These are phyloP conservation scores for Zymoseptoria pseudotritici DNA, from an alignment of 2,329 filamentous ascomycete genomes.

Conservation along the genomic window DNA sequence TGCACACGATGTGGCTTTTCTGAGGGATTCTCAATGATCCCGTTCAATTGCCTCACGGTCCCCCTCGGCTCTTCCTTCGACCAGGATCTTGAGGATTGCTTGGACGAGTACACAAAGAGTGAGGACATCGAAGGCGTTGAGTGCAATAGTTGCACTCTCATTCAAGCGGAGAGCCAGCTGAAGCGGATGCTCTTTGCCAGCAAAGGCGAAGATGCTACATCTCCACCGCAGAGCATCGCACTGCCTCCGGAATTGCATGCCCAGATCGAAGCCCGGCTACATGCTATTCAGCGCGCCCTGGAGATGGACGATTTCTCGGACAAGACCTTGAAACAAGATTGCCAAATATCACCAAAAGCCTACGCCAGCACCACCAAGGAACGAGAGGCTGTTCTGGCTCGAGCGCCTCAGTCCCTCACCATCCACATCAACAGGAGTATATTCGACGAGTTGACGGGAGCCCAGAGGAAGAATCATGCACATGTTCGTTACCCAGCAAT, in stretches of 20 bases:
- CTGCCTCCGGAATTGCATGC: conserved; percentile 38
- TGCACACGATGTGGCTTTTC: conserved; percentile 81
- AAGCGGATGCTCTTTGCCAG: conserved; percentile 34
- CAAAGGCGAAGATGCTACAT: not conserved
- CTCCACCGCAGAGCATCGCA: conserved; percentile 15
- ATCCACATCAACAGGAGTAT: conserved; percentile 88
- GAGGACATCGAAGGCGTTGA: conserved; percentile 85
- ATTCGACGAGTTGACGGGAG: conserved; percentile 75
- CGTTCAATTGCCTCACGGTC: conserved; percentile 88
- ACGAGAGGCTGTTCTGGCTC: conserved; percentile 76
- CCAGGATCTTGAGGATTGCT: conserved; percentile 67
- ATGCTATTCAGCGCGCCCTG: conserved; percentile 61
- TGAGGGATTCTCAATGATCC: conserved; percentile 80
- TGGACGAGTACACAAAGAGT: conserved; percentile 77
- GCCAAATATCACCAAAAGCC: conserved; percentile 49
- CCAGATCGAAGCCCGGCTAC: conserved; percentile 48
- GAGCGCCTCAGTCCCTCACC: conserved; percentile 70
- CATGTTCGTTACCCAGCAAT: conserved; percentile 66
- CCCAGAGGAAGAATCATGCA: conserved; percentile 76
- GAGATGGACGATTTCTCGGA: conserved; percentile 73
- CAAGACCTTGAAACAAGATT: conserved; percentile 39
- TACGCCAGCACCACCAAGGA: conserved; percentile 76
- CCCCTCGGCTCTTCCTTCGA: conserved; percentile 60
- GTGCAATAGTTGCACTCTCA: conserved; percentile 81
- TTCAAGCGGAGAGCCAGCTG: conserved; percentile 49